These are phyloP conservation scores for Sanghuangporus sanghuang DNA, from an alignment of 1,284 basidiomycete genomes.

Conservation along the genomic window DNA sequence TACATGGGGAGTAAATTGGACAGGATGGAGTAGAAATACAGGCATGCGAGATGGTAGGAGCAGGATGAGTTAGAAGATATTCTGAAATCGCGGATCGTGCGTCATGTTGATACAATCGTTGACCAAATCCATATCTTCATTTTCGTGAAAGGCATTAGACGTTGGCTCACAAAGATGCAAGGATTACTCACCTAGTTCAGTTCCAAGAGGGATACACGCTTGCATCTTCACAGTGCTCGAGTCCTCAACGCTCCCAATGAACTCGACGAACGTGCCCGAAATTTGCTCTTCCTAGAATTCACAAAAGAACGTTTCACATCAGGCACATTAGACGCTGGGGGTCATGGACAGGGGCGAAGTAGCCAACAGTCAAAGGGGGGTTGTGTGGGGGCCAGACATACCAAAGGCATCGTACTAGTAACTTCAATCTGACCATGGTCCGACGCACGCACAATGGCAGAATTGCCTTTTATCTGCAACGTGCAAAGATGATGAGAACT, in stretches of 20 bases:
- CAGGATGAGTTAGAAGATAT: constrained; percentile 35
- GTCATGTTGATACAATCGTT: constrained; percentile 62
- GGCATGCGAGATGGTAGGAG: neutral
- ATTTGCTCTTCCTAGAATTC: constrained; percentile 42
- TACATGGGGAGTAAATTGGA: neutral
- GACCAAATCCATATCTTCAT: constrained; percentile 58
- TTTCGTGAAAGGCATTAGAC: neutral
- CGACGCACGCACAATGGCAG: constrained; percentile 58
- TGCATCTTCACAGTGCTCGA: constrained; percentile 59
- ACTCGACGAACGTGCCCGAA: constrained; percentile 60
- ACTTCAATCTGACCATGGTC: constrained; percentile 73
- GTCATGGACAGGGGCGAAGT: neutral
- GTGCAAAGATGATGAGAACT: neutral
- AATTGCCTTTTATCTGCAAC: constrained; percentile 47
- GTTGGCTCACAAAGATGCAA: neutral
- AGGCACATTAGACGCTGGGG: neutral
- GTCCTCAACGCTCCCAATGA: constrained; percentile 67
- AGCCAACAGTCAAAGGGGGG: constrained; percentile 12
- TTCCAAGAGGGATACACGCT: constrained; percentile 57
- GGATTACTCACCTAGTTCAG: constrained; percentile 54
- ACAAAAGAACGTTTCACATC: neutral
- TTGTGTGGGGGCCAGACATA: constrained; percentile 27
- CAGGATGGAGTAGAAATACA: neutral
- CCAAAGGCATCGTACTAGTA: constrained; percentile 34
- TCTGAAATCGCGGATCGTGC: constrained; percentile 55